Base-by-base conservation (phyloP, 495 filamentous ascomycete species). In the Achaetomiella virescens region DNA sequence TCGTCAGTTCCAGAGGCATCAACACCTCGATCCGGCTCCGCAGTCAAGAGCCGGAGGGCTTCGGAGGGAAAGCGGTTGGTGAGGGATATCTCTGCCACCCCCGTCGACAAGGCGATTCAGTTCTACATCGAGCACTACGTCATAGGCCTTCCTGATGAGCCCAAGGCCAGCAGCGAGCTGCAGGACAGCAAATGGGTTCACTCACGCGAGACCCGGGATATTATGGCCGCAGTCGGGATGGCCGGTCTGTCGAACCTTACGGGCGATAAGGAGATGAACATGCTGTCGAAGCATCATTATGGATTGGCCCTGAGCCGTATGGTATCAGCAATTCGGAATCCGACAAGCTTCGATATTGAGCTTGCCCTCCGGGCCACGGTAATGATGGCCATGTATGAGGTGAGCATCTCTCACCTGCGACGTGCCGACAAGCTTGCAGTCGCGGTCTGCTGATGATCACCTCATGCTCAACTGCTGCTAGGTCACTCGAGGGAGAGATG, bases 81-180 rank as follows among this genome's bases (percentile, higher is more conserved):
- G 10, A 58, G 46, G 33, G 63, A 66, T 10, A 50, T 70, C 1
- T 40, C 43, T 29, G 53, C 61, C 2, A 71, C 67, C 4, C 59
- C 66, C 21, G 67, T 71, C 18, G 74, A 78, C 44, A 71, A 66
- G 48, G 75, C 69, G 9, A 57, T 77, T 22, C 71, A 73, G 18
- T 78, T 78, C 56, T 78, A 76, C 52, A 56, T 76, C 48, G 70
- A 75, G 31, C 72, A 71, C 48, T 78, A 76, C 53, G 61, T 78
- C 6, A 59, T 78, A 38, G 70, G 73, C 15, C 70, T 75, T 52
- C 75, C 75, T 4, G 75, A 78, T 41, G 74, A 75, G 33, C 73
- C 74, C 43, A 72, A 52, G 37, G 61, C 24, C 18, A 56, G 62
- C 20, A 61, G 72, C 36, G 70, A 70, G 42, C 57, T 71, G 1